Conservation (phyloP, 352 stramenopile genomes). For the Pythium sukuiense region DNA sequence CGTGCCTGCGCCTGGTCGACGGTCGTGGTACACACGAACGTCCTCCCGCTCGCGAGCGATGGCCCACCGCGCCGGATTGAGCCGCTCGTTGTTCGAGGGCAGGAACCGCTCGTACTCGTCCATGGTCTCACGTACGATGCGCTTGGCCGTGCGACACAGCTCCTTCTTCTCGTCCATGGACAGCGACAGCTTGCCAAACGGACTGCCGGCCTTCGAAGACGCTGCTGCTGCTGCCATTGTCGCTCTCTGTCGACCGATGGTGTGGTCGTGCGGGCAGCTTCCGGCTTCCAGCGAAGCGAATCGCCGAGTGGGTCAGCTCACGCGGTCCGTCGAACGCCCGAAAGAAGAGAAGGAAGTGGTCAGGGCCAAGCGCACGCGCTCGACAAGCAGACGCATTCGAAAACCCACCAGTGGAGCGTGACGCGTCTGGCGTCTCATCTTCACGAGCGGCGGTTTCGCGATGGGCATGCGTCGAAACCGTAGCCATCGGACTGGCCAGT, state of each 20-base stretch:
- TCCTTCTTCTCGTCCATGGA: conserved; percentile 53
- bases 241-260: neutral
- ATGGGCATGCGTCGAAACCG: conserved; percentile 7
- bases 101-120: conserved; percentile 56
- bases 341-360: neutral
- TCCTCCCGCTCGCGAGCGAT: conserved; percentile 46
- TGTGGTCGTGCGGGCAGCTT: neutral
- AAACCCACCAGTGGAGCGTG: neutral
- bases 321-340: neutral
- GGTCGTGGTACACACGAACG: conserved; percentile 53
- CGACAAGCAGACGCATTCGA: neutral
- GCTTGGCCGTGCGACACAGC: conserved; percentile 42
- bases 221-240: conserved; percentile 14
- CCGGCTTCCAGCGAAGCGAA: neutral
- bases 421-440: neutral
- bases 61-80: conserved; percentile 44
- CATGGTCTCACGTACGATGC: conserved; percentile 54
- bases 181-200: conserved; percentile 50
- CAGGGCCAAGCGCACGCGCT: neutral
- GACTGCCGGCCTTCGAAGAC: conserved; percentile 36
- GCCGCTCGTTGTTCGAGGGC: conserved; percentile 33
- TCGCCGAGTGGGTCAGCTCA: neutral
- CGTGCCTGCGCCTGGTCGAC: conserved; percentile 31
- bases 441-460: neutral
- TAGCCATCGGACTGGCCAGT: conserved; percentile 8